Evolutionary conservation across 176 grass and related monocot genomes (phyloP).

Genomic region (Triticum timopheevii): DNA sequence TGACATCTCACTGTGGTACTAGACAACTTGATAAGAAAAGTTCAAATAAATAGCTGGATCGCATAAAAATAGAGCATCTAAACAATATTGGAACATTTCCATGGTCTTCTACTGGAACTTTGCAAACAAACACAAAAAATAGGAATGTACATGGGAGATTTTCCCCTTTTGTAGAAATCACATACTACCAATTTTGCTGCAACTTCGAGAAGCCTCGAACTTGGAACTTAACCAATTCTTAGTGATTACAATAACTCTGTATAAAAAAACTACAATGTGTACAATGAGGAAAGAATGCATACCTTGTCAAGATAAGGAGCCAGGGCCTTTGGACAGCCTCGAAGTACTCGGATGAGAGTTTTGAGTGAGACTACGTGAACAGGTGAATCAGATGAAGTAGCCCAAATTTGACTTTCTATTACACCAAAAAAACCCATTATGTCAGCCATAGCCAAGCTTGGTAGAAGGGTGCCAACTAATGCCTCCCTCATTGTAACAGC

Average conservation of each 20-base stretch:
- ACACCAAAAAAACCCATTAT: constrained; percentile 77
- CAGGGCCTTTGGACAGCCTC: constrained; percentile 71
- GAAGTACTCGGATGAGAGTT: constrained; percentile 76
- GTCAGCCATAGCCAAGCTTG: constrained; percentile 89
- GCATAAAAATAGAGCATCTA: not conserved
- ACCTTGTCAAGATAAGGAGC: constrained; percentile 90
- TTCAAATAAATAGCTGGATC: constrained; percentile 5
- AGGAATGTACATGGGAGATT: not conserved
- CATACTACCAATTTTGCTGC: not conserved
- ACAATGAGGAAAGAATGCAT: constrained; percentile 18
- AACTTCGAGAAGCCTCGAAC: not conserved
- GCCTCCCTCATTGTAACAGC: constrained; percentile 72
- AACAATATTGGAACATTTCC: not conserved
- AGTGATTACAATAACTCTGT: constrained; percentile 1
- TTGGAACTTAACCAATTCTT: not conserved
- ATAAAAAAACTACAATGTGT: not conserved
- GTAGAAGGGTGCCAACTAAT: constrained; percentile 77
- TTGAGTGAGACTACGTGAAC: constrained; percentile 83
- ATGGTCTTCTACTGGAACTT: constrained; percentile 2
- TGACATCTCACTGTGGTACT: not conserved
- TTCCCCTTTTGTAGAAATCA: not conserved
- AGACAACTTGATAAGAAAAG: not conserved
- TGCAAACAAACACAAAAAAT: not conserved
- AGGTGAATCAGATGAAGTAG: constrained; percentile 87
- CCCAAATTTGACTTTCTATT: constrained; percentile 95